A percentile compares a stretch with the other conserved stretches of the same genome.
phyloP scores from a whole-genome alignment of 139 green algal species.

The Dunaliella sp. region DNA sequence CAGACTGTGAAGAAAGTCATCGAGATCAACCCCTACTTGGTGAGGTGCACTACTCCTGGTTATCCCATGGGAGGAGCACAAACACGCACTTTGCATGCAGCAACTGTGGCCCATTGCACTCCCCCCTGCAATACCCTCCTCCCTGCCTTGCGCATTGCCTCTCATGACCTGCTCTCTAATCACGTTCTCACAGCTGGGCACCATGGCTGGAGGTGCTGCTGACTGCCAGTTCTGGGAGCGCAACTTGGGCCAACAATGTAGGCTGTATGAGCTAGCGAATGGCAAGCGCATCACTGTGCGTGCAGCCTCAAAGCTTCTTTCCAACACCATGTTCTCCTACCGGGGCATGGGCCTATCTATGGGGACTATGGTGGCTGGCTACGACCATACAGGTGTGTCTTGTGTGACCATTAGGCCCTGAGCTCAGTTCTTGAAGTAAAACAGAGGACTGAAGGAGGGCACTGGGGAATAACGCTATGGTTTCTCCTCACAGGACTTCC shows the following conservation, averaged over 20 bases:
- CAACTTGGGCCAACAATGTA: conserved; percentile 93
- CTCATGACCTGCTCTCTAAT: too few species aligned
- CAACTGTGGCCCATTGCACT: too few species aligned
- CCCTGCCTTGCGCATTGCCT: too few species aligned
- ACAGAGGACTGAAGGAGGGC: too few species aligned
- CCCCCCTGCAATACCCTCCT: too few species aligned
- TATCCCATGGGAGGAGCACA: too few species aligned
- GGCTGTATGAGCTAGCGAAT: conserved; percentile 95
- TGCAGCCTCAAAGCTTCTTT: conserved; percentile 95
- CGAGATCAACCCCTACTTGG: conserved; percentile 97
- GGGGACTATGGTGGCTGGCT: conserved; percentile 98
- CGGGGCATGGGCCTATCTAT: conserved; percentile 96
- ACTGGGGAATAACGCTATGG: too few species aligned
- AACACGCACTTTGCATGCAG: too few species aligned
- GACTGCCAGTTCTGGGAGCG: conserved; percentile 98
- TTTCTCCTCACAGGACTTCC: too few species aligned
- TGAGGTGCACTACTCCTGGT: too few species aligned
- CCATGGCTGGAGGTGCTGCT: conserved; percentile 97
- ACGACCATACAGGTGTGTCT: conserved; percentile 56
- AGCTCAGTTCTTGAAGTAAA: too few species aligned
- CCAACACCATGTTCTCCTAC: conserved; percentile 99
- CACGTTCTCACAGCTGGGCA: conserved; percentile 81
- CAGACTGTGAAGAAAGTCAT: conserved; percentile 99
- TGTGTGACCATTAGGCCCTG: too few species aligned
- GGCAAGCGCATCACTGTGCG: conserved; percentile 93